Base-by-base conservation (phyloP, 1,284 basidiomycete species). In the Fomitopsis palustris region DNA sequence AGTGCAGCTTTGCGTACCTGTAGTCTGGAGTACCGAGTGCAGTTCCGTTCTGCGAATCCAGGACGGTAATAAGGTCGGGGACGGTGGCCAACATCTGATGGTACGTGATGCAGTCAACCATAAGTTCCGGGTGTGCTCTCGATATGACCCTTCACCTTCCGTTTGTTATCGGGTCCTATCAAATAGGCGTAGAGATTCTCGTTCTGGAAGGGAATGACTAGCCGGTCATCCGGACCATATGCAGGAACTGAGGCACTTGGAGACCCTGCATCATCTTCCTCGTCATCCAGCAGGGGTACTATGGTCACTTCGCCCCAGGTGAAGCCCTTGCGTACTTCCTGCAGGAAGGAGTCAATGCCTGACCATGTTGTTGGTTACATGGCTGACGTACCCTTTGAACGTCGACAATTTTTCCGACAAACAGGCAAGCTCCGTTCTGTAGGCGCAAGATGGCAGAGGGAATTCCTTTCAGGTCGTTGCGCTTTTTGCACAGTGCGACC, bases 61-160 rank as follows among this genome's bases (percentile, higher is more conserved):
- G 69, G 6, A 85, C 79, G 0, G 80, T 77, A 57, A 85, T 83
- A 27, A 86, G 74, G 69, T 86, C 84, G 4, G 83, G 84, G 7
- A 86, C 84, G 16, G 76, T 78, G n/a, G 74, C 75, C n/a, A 78
- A 59, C 31, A 76, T 70, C 72, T 75, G 49, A 56, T 53, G 33
- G 37, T 12, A n/a, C 19, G 49, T 4, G 9, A 17, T 27, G 14
- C 3, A 10, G n/a, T 19, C 49, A n/a, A 51, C 12, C 5, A 14
- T 16, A n/a, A n/a, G 23, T 35, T 19, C n/a, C 12, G 31, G 33
- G 2, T 29, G n/a, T 43, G 52, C 12, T 35, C 38, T 25, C 8
- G n/a, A n/a, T n/a, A 53, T n/a, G 8, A 14, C 35, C 12, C 4
- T 57, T 25, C 42, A 68, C 70, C 67, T 71, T 72, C 57, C 69